Evolutionary conservation across 768 basidiomycete genomes (phyloP).

Genomic region (Lyophyllum decastes): DNA sequence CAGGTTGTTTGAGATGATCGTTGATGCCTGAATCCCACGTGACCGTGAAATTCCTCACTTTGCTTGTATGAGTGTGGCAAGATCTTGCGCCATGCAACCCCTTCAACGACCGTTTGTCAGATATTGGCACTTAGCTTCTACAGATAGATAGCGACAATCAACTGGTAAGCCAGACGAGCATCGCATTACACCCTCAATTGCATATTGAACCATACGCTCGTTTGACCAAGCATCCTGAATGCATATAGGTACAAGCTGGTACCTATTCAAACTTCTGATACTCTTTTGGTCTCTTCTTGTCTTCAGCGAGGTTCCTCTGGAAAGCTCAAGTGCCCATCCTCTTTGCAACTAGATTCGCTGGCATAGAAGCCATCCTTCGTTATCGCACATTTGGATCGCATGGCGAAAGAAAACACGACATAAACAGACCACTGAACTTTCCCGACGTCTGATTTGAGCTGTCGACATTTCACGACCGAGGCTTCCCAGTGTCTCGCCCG

Average conservation of each 20-base stretch:
- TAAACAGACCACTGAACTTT: background rate
- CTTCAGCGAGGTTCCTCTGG: too few species aligned
- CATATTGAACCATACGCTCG: too few species aligned
- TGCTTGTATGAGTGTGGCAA: slow-evolving; percentile 9
- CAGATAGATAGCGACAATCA: too few species aligned
- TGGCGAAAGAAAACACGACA: background rate
- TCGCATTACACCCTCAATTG: too few species aligned
- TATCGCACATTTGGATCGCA: background rate
- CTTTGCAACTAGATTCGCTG: background rate
- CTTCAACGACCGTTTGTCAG: too few species aligned
- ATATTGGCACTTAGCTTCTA: too few species aligned
- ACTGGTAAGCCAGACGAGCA: too few species aligned
- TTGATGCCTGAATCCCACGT: slow-evolving; percentile 20
- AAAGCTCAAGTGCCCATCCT: too few species aligned
- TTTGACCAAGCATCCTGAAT: too few species aligned
- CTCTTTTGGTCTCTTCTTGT: too few species aligned
- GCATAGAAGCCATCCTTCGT: background rate
- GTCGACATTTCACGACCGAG: background rate
- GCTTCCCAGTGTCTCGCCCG: background rate
- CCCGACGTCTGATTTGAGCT: slow-evolving; percentile 3
- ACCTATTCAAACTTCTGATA: too few species aligned
- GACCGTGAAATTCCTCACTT: slow-evolving; percentile 18
- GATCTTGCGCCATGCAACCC: slow-evolving; percentile 4
- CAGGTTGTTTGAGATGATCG: slow-evolving; percentile 7
- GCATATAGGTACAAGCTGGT: too few species aligned